Conservation (phyloP, 768 basidiomycete genomes). For the Suillus clintonianus region DNA sequence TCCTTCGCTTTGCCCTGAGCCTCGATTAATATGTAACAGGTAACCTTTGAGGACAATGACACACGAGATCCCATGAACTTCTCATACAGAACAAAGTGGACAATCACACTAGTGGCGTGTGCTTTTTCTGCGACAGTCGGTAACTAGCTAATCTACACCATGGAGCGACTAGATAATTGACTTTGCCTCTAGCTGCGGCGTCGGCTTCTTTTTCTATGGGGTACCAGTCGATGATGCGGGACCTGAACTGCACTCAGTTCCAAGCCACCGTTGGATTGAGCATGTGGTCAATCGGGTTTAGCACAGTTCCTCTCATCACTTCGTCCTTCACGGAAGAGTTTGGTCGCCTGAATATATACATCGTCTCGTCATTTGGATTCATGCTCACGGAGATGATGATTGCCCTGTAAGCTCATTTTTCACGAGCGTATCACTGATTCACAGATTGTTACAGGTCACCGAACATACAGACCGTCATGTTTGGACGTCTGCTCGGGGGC, state of each 20-base stretch:
- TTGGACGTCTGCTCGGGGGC: slow-evolving; percentile 59
- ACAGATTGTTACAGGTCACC: slow-evolving; percentile 19
- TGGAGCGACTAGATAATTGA: not conserved
- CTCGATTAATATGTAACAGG: slow-evolving; percentile 17
- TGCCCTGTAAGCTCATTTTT: slow-evolving; percentile 13
- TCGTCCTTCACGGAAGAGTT: slow-evolving; percentile 70
- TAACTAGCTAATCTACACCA: not conserved
- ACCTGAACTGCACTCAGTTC: slow-evolving; percentile 42
- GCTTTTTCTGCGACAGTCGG: slow-evolving; percentile 21
- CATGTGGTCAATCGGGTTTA: slow-evolving; percentile 59
- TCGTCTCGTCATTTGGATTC: slow-evolving; percentile 49
- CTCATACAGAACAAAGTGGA: slow-evolving; percentile 36
- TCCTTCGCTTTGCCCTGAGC: not conserved
- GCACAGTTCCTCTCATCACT: slow-evolving; percentile 55
- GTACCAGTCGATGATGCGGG: slow-evolving; percentile 49
- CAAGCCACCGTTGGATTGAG: slow-evolving; percentile 47
- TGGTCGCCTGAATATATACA: slow-evolving; percentile 58
- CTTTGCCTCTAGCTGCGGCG: slow-evolving; percentile 39
- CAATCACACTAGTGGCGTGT: slow-evolving; percentile 22
- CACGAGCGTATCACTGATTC: not conserved
- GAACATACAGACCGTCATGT: slow-evolving; percentile 54
- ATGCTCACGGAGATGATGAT: slow-evolving; percentile 47
- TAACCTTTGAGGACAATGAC: slow-evolving; percentile 36
- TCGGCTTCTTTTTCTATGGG: slow-evolving; percentile 54
- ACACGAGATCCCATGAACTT: slow-evolving; percentile 37